Percentiles rank a stretch among this genome's conserved stretches.
Conservation (phyloP, 805 yeast genomes). For the Limtongia smithiae region DNA sequence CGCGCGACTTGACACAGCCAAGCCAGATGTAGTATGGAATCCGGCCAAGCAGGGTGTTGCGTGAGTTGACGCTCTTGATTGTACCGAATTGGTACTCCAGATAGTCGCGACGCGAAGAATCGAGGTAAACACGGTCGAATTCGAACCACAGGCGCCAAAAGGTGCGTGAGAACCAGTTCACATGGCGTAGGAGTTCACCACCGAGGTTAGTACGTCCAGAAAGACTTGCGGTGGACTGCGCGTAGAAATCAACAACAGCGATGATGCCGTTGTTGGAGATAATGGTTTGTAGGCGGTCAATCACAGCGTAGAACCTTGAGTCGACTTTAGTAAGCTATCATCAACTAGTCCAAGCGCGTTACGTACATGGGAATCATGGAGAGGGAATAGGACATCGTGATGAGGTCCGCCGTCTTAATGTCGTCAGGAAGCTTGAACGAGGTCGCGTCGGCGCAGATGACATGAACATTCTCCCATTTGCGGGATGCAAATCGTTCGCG, state of each 20-base stretch:
- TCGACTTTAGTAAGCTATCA: background rate
- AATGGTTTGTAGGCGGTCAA: constrained; percentile 61
- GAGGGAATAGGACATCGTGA: constrained; percentile 75
- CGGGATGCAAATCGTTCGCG: constrained; percentile 49
- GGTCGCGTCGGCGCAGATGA: constrained; percentile 71
- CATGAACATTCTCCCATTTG: constrained; percentile 59
- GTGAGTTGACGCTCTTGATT: constrained; percentile 64
- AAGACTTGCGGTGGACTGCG: constrained; percentile 61
- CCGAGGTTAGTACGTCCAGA: constrained; percentile 74
- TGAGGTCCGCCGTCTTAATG: constrained; percentile 52
- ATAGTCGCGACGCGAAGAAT: constrained; percentile 76
- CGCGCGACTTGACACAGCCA: constrained; percentile 61
- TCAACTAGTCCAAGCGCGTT: too few relatives aligned
- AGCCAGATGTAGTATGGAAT: constrained; percentile 84
- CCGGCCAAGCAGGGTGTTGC: constrained; percentile 61
- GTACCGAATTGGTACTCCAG: constrained; percentile 81
- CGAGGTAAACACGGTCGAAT: constrained; percentile 73
- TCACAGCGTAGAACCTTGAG: constrained; percentile 52
- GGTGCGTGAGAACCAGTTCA: constrained; percentile 71
- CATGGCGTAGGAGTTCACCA: constrained; percentile 66
- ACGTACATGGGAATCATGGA: constrained; percentile 78
- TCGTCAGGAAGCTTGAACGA: constrained; percentile 52
- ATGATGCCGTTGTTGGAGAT: constrained; percentile 56
- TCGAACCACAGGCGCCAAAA: constrained; percentile 90
- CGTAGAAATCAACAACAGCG: constrained; percentile 76